These are phyloP conservation scores for Trichosporon inkin DNA, from an alignment of 1,284 basidiomycete genomes.

Conservation along the genomic window DNA sequence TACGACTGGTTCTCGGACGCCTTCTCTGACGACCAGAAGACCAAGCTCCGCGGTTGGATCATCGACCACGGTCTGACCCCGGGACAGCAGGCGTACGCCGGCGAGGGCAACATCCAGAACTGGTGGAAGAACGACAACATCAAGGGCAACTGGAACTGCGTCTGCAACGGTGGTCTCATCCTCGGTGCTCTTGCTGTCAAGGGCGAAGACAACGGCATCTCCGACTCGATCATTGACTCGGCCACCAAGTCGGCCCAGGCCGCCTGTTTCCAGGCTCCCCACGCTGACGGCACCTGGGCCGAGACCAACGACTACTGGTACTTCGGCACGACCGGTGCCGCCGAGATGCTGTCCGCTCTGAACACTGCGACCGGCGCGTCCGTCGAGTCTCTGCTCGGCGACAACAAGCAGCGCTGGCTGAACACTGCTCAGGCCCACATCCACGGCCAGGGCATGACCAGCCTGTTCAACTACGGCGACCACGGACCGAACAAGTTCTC, in stretches of 20 bases:
- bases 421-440: conserved; percentile 86
- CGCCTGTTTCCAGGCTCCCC: conserved; percentile 66
- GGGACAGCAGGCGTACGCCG: conserved; percentile 58
- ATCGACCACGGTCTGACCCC: conserved; percentile 70
- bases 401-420: conserved; percentile 65
- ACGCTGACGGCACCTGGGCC: conserved; percentile 84
- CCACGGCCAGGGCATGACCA: conserved; percentile 77
- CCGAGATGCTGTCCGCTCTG: conserved; percentile 84
- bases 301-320: conserved; percentile 98
- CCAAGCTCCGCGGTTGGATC: conserved; percentile 67
- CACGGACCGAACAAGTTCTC: conserved; percentile 85
- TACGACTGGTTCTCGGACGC: conserved; percentile 91
- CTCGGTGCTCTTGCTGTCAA: conserved; percentile 86
- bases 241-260: conserved; percentile 42
- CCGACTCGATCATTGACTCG: conserved; percentile 60
- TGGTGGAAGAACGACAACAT: conserved; percentile 54
- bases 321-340: conserved; percentile 86
- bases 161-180: conserved; percentile 87
- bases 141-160: conserved; percentile 91
- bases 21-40: conserved; percentile 71
- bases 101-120: conserved; percentile 37
- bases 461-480: conserved; percentile 88
- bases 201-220: conserved; percentile 71
- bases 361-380: conserved; percentile 74
- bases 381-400: conserved; percentile 65